These are phyloP conservation scores for Cryptomeria japonica DNA, from an alignment of 75 land plant genomes.

Conservation along the genomic window DNA sequence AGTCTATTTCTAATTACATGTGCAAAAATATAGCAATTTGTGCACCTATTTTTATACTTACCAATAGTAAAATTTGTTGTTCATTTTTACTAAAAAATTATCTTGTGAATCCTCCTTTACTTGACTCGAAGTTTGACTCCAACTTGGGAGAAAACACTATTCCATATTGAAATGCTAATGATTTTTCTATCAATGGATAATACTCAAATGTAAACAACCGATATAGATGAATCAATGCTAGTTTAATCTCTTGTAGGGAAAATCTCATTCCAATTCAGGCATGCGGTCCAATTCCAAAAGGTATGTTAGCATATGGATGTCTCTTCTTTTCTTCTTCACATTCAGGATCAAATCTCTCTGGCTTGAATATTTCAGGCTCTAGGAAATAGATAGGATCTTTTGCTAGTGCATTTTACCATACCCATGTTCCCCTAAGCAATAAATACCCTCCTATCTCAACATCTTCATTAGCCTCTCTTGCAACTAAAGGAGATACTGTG, in stretches of 20 bases:
- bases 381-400: conserved; percentile 70
- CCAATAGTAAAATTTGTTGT: conserved; percentile 3
- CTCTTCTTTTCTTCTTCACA: conserved; percentile 63
- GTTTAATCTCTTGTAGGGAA: conserved; percentile 58
- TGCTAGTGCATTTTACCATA: conserved; percentile 66
- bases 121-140: conserved; percentile 59
- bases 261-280: conserved; percentile 72
- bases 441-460: conserved; percentile 70
- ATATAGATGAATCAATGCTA: conserved; percentile 62
- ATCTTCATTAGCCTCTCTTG: conserved; percentile 53
- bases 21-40: background rate
- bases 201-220: conserved; percentile 47
- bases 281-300: conserved; percentile 82
- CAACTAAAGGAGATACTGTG: conserved; percentile 63
- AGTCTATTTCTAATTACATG: background rate
- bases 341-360: conserved; percentile 73
- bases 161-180: conserved; percentile 60
- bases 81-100: background rate
- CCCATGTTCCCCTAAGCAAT: conserved; percentile 84
- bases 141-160: conserved; percentile 57
- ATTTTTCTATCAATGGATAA: conserved; percentile 64
- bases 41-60: background rate
- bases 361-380: conserved; percentile 70
- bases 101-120: background rate
- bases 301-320: conserved; percentile 77